phyloP scores from a whole-genome alignment of 2,329 filamentous ascomycete genomes.

The Phaeosphaeriaceae sp. region DNA sequence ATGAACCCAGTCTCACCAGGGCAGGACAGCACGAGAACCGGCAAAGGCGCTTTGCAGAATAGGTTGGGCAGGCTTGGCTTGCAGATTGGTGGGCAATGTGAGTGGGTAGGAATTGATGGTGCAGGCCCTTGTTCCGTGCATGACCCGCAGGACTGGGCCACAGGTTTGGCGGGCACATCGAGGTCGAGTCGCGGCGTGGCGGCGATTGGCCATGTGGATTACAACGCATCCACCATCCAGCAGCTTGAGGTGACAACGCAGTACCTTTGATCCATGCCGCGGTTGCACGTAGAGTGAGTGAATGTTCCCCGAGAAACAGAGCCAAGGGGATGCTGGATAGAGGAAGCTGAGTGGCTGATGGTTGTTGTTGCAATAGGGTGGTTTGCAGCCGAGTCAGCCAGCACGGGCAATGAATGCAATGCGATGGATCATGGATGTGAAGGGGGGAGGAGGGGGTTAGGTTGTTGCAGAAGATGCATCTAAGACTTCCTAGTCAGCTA shows the following conservation, averaged over 20 bases:
- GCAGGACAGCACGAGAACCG: no score
- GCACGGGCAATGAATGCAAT: no score
- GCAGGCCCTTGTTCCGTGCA: not conserved
- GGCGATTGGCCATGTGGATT: no score
- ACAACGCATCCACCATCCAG: not conserved
- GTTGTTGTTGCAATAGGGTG: not conserved
- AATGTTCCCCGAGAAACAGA: not conserved
- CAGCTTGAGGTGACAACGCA: no score
- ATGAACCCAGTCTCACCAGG: no score
- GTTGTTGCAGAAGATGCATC: no score
- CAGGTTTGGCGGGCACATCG: no score
- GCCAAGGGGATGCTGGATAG: not conserved
- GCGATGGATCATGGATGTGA: no score
- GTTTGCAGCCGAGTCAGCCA: no score
- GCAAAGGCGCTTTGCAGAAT: constrained; percentile 4
- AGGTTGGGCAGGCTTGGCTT: not conserved
- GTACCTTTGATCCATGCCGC: not conserved
- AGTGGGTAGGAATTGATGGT: not conserved
- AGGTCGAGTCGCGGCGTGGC: no score
- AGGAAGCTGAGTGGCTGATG: not conserved
- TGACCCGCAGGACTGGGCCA: not conserved
- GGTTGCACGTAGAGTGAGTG: not conserved
- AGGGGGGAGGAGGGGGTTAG: no score
- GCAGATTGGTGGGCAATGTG: constrained; percentile 3
- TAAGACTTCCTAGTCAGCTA: not conserved